Conservation (phyloP, 1,284 basidiomycete species). For the Heterobasidion annosum region DNA sequence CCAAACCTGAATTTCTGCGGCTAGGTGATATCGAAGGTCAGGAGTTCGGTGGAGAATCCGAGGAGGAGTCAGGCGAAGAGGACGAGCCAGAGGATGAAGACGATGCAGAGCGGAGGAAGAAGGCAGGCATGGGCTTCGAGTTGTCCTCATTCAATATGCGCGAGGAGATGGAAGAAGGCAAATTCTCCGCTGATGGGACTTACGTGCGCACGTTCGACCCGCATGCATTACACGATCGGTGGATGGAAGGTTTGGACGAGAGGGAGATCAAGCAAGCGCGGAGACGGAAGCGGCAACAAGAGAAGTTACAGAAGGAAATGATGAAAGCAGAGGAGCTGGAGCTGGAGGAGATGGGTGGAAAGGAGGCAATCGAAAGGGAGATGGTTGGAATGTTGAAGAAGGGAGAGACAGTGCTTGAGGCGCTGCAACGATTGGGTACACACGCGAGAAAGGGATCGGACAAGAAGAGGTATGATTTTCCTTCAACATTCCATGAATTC, state of each 20-base stretch:
- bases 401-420: conserved; percentile 87
- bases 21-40: conserved; percentile 95
- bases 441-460: conserved; percentile 42
- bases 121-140: conserved; percentile 88
- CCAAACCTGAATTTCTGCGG: conserved; percentile 70
- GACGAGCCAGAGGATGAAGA: conserved; percentile 73
- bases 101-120: conserved; percentile 62
- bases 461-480: conserved; percentile 27
- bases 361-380: conserved; percentile 58
- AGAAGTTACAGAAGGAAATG: conserved; percentile 60
- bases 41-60: conserved; percentile 67
- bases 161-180: conserved; percentile 95
- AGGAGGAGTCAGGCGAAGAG: conserved; percentile 29
- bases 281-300: conserved; percentile 57
- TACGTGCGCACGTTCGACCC: conserved; percentile 87
- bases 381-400: conserved; percentile 72
- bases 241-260: conserved; percentile 90
- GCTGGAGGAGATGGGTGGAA: conserved; percentile 55
- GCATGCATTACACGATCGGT: conserved; percentile 87
- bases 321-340: conserved; percentile 69
- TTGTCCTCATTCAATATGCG: conserved; percentile 98
- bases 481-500: too few relatives aligned
- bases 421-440: conserved; percentile 78
- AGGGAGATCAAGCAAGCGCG: conserved; percentile 81
- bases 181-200: conserved; percentile 89